These are phyloP conservation scores for Xylaria flabelliformis DNA, from an alignment of 495 filamentous ascomycete species.

Conservation along the genomic window DNA sequence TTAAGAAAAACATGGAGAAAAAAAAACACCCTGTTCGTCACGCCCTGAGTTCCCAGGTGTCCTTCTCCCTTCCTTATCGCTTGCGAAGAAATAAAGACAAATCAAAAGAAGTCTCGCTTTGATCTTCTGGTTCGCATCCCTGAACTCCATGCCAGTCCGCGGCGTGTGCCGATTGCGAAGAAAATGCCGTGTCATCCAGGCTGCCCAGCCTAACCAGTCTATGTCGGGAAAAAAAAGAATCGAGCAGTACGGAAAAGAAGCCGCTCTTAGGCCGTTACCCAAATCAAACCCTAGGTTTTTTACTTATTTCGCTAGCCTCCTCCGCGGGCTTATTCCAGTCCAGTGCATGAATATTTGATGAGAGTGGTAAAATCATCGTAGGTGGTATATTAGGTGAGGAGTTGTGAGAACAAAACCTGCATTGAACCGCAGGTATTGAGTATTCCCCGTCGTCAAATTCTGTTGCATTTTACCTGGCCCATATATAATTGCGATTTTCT, in stretches of 20 bases:
- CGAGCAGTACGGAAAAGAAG: background rate
- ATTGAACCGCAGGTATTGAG: background rate
- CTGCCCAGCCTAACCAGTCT: constrained; percentile 34
- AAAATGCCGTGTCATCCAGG: constrained; percentile 33
- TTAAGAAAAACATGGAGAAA: background rate
- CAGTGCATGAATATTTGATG: too few species aligned
- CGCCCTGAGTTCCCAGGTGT: constrained; percentile 12
- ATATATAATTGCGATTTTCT: constrained; percentile 4
- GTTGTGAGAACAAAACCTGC: background rate
- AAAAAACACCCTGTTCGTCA: background rate
- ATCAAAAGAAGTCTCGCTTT: constrained; percentile 18
- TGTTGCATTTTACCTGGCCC: background rate
- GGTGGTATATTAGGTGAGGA: background rate
- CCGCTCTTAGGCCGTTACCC: background rate
- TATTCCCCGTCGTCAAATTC: background rate
- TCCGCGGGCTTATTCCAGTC: background rate
- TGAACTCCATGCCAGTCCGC: constrained; percentile 28
- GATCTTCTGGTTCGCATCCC: constrained; percentile 24
- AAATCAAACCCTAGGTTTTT: background rate
- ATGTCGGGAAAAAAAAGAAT: constrained; percentile 29
- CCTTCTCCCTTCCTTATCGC: constrained; percentile 20
- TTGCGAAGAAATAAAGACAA: constrained; percentile 17
- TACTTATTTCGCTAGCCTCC: background rate
- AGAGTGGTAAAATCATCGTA: constrained; percentile 1
- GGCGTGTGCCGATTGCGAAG: constrained; percentile 31